Evolutionary conservation across 225 moss, liverwort and hornwort species (phyloP), one percentile per base, ranked within the genome.

Genomic region (Pseudoscleropodium purum): DNA sequence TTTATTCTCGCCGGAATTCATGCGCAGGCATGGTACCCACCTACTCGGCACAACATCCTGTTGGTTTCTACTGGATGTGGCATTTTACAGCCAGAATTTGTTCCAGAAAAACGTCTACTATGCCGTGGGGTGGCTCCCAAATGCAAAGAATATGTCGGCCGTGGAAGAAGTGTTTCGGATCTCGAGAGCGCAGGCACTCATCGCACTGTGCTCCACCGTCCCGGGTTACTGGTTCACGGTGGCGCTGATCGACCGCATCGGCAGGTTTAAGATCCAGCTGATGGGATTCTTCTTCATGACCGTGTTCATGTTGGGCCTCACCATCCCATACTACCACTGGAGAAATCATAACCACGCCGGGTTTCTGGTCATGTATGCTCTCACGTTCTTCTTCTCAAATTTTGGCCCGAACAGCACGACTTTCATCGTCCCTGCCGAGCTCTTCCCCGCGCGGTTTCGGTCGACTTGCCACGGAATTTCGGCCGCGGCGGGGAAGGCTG

Each of bases 281-380:
- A 85, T 86, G 54, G 95, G 95, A 47, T 95, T 95, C 82, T 95
- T 95, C 95, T 95, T 95, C 94, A 95, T 95, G 95, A 94, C 95
- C 5, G 94, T 90, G 37, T 95, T 95, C 89, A 92, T 95, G 95
- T 41, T 94, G 51, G 90, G 25, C 20, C 87, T 93, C 69, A 92
- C 93, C 81, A 88, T 95, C 76, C 95, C 95, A 5, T 95, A 92
- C 87, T 0, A 94, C 65, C 31, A 93, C 64, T 90, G 84, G 87
- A 10, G 1, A 25, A 0, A 15, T 0, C 31, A 94, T 29, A 64
- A 91, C 65, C 23, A 59, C 31, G 4, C 5, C 15, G 91, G 80
- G 13, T 95, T 94, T 36, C 13, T 95, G 34, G 1, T 69, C 52
- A 49, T 94, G 54, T 95, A 95, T 20, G 95, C 90, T 47, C 11